A percentile compares a stretch with the other conserved stretches of the same genome.
phyloP scores from a whole-genome alignment of 495 filamentous ascomycete genomes.

The Choiromyces venosus region DNA sequence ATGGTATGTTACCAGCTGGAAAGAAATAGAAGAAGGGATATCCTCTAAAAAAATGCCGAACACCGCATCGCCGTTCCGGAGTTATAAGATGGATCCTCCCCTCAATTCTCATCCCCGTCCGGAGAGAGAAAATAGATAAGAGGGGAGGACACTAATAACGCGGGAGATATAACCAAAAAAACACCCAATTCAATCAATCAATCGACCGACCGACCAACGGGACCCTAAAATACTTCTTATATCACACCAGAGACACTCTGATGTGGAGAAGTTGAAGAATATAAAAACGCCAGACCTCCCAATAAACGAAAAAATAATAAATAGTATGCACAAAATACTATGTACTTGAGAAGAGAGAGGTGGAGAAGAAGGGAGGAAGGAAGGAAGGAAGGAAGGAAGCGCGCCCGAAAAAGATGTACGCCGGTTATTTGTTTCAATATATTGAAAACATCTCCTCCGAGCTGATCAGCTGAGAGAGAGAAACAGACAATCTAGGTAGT shows the following conservation, averaged over 20 bases:
- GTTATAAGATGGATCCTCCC: constrained; percentile 28
- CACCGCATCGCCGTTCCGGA: constrained; percentile 7
- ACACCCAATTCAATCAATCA: not conserved
- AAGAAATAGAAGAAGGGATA: constrained; percentile 27
- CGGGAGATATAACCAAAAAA: not conserved
- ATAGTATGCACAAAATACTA: constrained; percentile 10
- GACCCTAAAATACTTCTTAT: not conserved
- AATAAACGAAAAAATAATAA: constrained; percentile 6
- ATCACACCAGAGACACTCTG: not conserved
- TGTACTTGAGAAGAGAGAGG: not conserved
- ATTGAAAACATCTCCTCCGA: no score
- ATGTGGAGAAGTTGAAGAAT: constrained; percentile 1
- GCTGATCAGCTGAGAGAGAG: not conserved
- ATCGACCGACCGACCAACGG: no score
- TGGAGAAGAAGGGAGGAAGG: not conserved
- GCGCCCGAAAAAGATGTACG: not conserved
- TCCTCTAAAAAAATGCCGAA: constrained; percentile 6
- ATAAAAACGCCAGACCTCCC: constrained; percentile 8
- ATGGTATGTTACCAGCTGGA: constrained; percentile 29
- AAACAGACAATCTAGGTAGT: constrained; percentile 39
- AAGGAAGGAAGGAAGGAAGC: not conserved
- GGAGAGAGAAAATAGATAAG: not conserved
- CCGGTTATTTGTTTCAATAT: not conserved
- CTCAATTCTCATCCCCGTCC: constrained; percentile 2
- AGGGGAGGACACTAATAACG: not conserved